Evolutionary conservation across 2,329 filamentous ascomycete genomes (phyloP), one percentile per base, ranked within the genome.

Genomic region (Camptophora hylomeconis): DNA sequence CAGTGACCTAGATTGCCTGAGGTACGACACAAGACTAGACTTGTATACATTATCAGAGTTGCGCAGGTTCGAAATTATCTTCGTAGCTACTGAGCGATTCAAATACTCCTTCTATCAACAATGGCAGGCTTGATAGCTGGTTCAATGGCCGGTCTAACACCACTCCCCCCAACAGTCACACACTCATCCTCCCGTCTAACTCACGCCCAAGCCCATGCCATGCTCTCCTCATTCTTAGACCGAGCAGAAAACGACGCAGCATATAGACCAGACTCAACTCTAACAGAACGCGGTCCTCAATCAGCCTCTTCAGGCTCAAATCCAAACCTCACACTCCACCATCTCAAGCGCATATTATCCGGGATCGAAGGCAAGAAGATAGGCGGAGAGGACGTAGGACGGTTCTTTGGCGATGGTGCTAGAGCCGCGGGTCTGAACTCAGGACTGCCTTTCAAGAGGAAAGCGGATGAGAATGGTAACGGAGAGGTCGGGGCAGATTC

Each of bases 221-320:
- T 42, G 19, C 41, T 46, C 11, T 27, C 29, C 19, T 7, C 12
- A 5, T 46, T 45, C 33, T 37, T 46, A 13, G 26, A 32, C 7
- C 35, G 22, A n/a, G 34, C 43, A 18, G 36, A 41, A 17, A 37
- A 33, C 13, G 33, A 43, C 32, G 35, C 43, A 11, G 38, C 47
- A 7, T 46, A 50, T 31, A 74, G 76, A 15, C 74, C 72, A 7
- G 50, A 62, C 0, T 47, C 58, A 2, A 51, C 56, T 5, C 63
- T 92, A 2, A 36, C 40, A 11, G 38, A 41, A 18, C 38, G 32
- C 17, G 42, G 43, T 1, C 38, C 39, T 8, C 32, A 43, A 24
- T 36, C 41, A 1, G 23, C 33, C 15, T 31, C 30, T 7, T 33
- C 32, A 2, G 38, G 32, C 18, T 24, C 25, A 9, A 33, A 24